These are phyloP conservation scores for Cryptococcus depauperatus DNA, from an alignment of 1,284 basidiomycete genomes.

Conservation along the genomic window DNA sequence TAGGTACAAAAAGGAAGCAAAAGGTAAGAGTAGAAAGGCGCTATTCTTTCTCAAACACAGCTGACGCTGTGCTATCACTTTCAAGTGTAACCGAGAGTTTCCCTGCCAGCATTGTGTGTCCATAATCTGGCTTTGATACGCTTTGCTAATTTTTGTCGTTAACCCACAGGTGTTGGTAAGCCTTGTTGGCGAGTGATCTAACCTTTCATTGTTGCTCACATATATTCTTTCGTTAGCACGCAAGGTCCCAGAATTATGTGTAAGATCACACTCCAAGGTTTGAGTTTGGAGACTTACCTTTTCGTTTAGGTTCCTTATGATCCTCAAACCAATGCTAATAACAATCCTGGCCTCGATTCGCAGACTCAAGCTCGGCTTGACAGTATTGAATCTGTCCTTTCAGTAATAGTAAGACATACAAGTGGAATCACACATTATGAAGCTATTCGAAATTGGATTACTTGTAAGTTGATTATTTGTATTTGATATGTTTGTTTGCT, in stretches of 20 bases:
- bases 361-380: conserved; percentile 32
- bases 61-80: neutral
- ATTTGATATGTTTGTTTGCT: neutral
- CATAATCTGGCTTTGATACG: neutral
- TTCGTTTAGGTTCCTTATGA: conserved; percentile 41
- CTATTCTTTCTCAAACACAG: neutral
- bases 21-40: conserved; percentile 23
- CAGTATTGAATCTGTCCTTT: conserved; percentile 36
- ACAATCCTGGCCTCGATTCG: conserved; percentile 24
- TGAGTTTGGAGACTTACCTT: neutral
- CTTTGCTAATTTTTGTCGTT: conserved; percentile 3
- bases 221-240: conserved; percentile 22
- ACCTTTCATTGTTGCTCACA: neutral
- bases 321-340: conserved; percentile 24
- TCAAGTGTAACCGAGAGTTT: conserved; percentile 43
- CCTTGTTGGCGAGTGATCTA: neutral
- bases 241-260: conserved; percentile 45
- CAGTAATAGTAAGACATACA: conserved; percentile 35
- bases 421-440: conserved; percentile 34
- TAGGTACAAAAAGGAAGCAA: conserved; percentile 43
- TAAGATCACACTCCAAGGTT: conserved; percentile 15
- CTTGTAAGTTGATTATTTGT: conserved; percentile 14
- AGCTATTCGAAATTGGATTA: conserved; percentile 37
- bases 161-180: conserved; percentile 22
- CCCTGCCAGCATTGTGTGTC: conserved; percentile 46